phyloP scores from a whole-genome alignment of 306 rosid species.

The Pterocarpus santalinus region DNA sequence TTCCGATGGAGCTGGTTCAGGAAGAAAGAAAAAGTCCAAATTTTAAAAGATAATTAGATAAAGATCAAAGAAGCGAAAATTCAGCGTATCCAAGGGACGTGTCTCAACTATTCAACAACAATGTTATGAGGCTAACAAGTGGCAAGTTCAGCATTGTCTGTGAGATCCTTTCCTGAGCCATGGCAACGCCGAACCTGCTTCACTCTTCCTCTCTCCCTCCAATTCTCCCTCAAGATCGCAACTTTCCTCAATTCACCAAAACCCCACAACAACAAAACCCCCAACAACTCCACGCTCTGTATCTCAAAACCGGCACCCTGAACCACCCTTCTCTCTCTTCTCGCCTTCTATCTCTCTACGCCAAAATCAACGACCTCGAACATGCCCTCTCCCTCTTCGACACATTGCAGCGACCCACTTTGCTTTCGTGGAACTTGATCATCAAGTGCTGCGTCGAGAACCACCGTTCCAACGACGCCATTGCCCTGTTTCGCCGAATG shows the following conservation, averaged over 20 bases:
- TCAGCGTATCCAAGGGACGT: too few relatives aligned
- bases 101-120: too few relatives aligned
- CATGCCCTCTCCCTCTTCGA: constrained; percentile 58
- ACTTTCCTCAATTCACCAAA: constrained; percentile 38
- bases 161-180: neutral
- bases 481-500: constrained; percentile 53
- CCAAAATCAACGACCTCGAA: constrained; percentile 55
- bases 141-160: neutral
- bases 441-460: constrained; percentile 56
- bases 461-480: constrained; percentile 61
- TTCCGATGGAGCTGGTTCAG: too few relatives aligned
- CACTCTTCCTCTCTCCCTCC: constrained; percentile 40
- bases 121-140: too few relatives aligned
- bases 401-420: constrained; percentile 46
- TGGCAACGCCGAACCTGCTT: constrained; percentile 42
- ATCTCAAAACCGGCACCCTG: constrained; percentile 58
- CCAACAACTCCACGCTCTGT: constrained; percentile 54
- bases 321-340: constrained; percentile 54
- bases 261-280: constrained; percentile 45
- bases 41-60: too few relatives aligned
- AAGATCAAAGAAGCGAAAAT: too few relatives aligned
- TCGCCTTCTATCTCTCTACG: constrained; percentile 60
- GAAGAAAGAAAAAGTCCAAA: too few relatives aligned
- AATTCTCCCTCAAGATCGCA: constrained; percentile 32
- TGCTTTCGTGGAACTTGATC: constrained; percentile 60